Evolutionary conservation across 345 rosid species (phyloP).

Genomic region (Arabis hirsuta): DNA sequence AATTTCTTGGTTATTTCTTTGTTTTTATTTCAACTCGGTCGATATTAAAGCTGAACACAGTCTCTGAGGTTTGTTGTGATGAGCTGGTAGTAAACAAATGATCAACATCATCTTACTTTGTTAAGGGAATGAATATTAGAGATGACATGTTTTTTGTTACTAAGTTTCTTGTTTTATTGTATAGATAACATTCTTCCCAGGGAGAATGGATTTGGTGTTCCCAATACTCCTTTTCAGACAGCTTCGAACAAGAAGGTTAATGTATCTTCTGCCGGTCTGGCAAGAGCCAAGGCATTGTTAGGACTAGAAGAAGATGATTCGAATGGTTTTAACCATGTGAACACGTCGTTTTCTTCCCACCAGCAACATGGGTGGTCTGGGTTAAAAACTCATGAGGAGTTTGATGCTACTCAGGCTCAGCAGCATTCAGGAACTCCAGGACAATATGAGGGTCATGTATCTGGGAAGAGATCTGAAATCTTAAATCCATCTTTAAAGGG

Average conservation of each 20-base stretch:
- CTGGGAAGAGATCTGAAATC: constrained; percentile 40
- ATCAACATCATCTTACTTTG: constrained; percentile 17
- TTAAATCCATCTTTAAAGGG: constrained; percentile 47
- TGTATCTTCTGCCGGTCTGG: constrained; percentile 68
- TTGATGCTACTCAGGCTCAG: constrained; percentile 38
- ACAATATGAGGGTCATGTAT: constrained; percentile 42
- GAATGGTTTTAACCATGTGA: constrained; percentile 47
- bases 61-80: not conserved
- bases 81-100: not conserved
- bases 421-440: constrained; percentile 43
- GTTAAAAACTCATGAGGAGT: constrained; percentile 28
- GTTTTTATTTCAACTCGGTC: not conserved
- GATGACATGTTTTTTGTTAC: not conserved
- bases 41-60: not conserved
- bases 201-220: constrained; percentile 38
- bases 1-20: not conserved
- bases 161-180: constrained; percentile 26
- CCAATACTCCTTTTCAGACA: constrained; percentile 68
- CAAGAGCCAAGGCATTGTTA: constrained; percentile 72
- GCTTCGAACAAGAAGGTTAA: constrained; percentile 74
- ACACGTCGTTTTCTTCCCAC: constrained; percentile 32
- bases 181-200: constrained; percentile 47
- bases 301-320: constrained; percentile 58
- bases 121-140: not conserved
- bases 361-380: constrained; percentile 37